These are phyloP conservation scores for Suhomyces bokatorum DNA, from an alignment of 1,139 yeast species.

Conservation along the genomic window DNA sequence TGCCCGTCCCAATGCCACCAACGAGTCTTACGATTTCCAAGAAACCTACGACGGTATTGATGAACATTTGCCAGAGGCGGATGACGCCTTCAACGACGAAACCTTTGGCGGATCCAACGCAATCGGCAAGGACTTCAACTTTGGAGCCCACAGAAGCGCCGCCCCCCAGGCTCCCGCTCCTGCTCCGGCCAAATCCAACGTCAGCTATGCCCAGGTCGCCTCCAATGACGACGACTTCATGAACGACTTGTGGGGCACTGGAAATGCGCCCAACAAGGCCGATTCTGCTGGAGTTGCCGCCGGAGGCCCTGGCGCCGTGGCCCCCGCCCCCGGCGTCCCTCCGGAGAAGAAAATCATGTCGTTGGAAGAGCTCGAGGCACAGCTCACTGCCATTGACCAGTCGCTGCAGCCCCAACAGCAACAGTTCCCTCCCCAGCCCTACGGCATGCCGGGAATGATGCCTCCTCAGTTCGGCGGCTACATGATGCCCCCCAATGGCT, in stretches of 20 bases:
- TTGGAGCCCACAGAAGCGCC: slow-evolving; percentile 42
- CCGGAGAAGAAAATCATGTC: slow-evolving; percentile 54
- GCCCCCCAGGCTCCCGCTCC: slow-evolving; percentile 11
- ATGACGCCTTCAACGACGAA: slow-evolving; percentile 82
- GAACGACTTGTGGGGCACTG: slow-evolving; percentile 51
- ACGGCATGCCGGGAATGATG: slow-evolving; percentile 41
- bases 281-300: slow-evolving; percentile 2
- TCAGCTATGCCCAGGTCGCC: slow-evolving; percentile 57
- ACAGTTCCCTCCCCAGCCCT: slow-evolving; percentile 27
- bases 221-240: slow-evolving; percentile 48
- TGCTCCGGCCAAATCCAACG: slow-evolving; percentile 28
- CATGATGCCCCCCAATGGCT: slow-evolving; percentile 44
- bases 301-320: neutral
- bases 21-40: slow-evolving; percentile 65
- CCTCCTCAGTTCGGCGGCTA: slow-evolving; percentile 42
- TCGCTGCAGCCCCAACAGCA: slow-evolving; percentile 25
- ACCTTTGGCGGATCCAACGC: slow-evolving; percentile 72
- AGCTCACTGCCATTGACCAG: slow-evolving; percentile 53
- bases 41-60: slow-evolving; percentile 84
- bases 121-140: slow-evolving; percentile 73
- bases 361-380: slow-evolving; percentile 77
- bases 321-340: slow-evolving; percentile 12
- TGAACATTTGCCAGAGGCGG: slow-evolving; percentile 64
- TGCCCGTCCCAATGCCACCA: slow-evolving; percentile 10
- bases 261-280: slow-evolving; percentile 29